phyloP scores from a whole-genome alignment of 495 filamentous ascomycete genomes.

The Aspergillus mulundensis region DNA sequence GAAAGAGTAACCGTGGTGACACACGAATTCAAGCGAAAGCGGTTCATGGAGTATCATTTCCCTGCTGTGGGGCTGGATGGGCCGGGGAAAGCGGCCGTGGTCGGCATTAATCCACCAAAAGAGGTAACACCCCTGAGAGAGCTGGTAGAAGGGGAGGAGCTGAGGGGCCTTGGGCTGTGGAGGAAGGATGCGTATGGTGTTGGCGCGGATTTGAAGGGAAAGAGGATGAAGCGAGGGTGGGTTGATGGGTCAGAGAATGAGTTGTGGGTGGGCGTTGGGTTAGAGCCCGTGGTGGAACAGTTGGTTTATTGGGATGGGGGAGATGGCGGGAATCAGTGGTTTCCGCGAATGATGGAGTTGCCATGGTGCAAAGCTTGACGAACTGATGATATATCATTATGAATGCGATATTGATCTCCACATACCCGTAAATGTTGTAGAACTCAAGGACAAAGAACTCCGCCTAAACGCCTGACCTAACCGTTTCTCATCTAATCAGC shows the following conservation, averaged over 20 bases:
- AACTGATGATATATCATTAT: slow-evolving; percentile 12
- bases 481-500: slow-evolving; percentile 31
- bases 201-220: slow-evolving; percentile 29
- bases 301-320: slow-evolving; percentile 41
- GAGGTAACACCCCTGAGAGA: slow-evolving; percentile 44
- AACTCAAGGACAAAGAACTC: not conserved
- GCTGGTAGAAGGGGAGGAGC: slow-evolving; percentile 38
- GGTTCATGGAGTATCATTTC: slow-evolving; percentile 67
- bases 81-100: slow-evolving; percentile 36
- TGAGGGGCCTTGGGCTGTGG: slow-evolving; percentile 44
- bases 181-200: slow-evolving; percentile 43
- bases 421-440: not conserved
- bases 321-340: slow-evolving; percentile 32
- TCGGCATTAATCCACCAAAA: slow-evolving; percentile 69
- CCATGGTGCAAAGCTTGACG: slow-evolving; percentile 36
- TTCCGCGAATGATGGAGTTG: slow-evolving; percentile 28
- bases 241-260: slow-evolving; percentile 20
- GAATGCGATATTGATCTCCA: not conserved
- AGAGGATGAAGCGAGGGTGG: slow-evolving; percentile 43
- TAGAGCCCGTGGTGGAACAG: slow-evolving; percentile 29
- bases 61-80: slow-evolving; percentile 52
- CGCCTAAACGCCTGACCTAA: not conserved
- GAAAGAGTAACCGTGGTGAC: slow-evolving; percentile 62
- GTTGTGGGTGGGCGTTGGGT: slow-evolving; percentile 23
- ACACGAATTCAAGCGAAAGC: slow-evolving; percentile 66